Evolutionary conservation across 1,284 basidiomycete species (phyloP), one percentile per base, ranked within the genome.

Genomic region (Neonothopanus nambi): DNA sequence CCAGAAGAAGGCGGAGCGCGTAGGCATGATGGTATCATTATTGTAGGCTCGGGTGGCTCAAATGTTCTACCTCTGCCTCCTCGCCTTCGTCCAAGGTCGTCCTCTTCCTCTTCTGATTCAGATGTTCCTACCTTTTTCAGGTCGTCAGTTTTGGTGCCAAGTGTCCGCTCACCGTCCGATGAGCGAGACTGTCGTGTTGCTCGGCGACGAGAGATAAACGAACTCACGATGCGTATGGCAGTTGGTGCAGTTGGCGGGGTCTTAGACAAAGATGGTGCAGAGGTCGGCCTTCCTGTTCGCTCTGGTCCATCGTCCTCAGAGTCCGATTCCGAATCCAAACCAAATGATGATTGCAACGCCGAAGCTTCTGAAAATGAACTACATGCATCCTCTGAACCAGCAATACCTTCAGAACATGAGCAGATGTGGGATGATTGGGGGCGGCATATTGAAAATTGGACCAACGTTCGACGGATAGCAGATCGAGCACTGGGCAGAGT

Each of bases 371-470:
- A 59, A 59, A 50, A 35, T 18, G 30, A 44, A 46, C 5, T 7
- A 43, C 56, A 21, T n/a, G 39, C n/a, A n/a, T n/a, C n/a, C n/a
- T n/a, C 26, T 44, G 49, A 54, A 45, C n/a, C 46, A 18, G 48
- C 49, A 33, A 56, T 33, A 2, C 30, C 15, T 28, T 39, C 42
- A 4, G 35, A 59, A 28, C 57, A 61, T 12, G 42, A 55, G 60
- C 55, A 71, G 46, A 82, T 90, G 77, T 87, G 87, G 85, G 77
- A 84, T 42, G 79, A 84, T 49, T 89, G 91, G 89, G 88, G 86
- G 3, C 75, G 79, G 51, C 73, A 71, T 49, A 64, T 92, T 39
- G 83, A 88, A 65, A 61, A 77, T 20, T 89, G 91, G 90, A 63
- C 78, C 13, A 78, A 76, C 47, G 83, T 90, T 40, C 79, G 82